Evolutionary conservation across 139 green algal genomes (phyloP).

Genomic region (Dunaliella primolecta): DNA sequence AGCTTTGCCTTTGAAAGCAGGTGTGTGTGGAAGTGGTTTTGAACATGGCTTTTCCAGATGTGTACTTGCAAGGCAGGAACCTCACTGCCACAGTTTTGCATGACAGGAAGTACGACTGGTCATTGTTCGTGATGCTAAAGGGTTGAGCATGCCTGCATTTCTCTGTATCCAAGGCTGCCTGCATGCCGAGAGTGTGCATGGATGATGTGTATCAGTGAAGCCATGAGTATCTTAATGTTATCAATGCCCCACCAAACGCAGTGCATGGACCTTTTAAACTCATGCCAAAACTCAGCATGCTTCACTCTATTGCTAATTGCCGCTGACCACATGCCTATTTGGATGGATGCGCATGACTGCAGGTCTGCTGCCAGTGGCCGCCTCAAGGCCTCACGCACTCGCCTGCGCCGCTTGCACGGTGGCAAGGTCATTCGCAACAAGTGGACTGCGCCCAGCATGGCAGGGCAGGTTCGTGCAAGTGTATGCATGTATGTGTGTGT

Average conservation of each 20-base stretch:
- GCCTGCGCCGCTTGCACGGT: conserved; percentile 24
- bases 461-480: conserved; percentile 29
- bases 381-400: conserved; percentile 12
- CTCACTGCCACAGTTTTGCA: neutral
- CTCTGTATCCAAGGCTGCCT: neutral
- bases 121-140: neutral
- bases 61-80: too few relatives aligned
- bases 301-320: too few relatives aligned
- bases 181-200: too few relatives aligned
- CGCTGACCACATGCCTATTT: too few relatives aligned
- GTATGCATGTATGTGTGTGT: neutral
- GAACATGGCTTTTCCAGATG: too few relatives aligned
- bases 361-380: conserved; percentile 12
- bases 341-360: too few relatives aligned
- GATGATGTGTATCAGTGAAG: too few relatives aligned
- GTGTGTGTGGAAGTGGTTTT: neutral
- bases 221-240: too few relatives aligned
- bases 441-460: conserved; percentile 26
- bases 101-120: neutral
- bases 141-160: conserved; percentile 2
- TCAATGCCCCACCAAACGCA: too few relatives aligned
- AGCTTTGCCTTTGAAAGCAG: conserved; percentile 29
- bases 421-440: conserved; percentile 31
- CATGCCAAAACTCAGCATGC: too few relatives aligned
- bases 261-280: too few relatives aligned